Conservation (phyloP, 371 early-diverging fungal species). For the Actinomortierella wolfii region DNA sequence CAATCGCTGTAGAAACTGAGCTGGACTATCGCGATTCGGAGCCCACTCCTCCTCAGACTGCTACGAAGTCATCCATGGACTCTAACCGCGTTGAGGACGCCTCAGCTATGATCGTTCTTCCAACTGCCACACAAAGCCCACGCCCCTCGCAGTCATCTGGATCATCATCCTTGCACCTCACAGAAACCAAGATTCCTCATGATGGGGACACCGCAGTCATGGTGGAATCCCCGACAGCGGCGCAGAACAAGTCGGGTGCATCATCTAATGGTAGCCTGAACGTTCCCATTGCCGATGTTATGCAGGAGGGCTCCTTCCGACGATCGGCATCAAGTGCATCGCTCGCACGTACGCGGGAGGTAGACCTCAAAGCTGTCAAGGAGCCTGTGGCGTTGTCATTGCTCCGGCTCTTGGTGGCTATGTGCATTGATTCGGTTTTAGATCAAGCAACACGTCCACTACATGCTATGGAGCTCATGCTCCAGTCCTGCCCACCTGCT, state of each 20-base stretch:
- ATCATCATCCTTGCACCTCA: conserved; percentile 20
- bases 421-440: conserved; percentile 61
- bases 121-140: not conserved
- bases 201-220: conserved; percentile 13
- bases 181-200: conserved; percentile 11
- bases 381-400: conserved; percentile 48
- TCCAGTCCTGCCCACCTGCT: conserved; percentile 48
- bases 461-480: conserved; percentile 49
- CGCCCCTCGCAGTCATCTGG: conserved; percentile 37
- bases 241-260: conserved; percentile 4
- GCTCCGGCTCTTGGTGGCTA: conserved; percentile 58
- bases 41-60: conserved; percentile 12
- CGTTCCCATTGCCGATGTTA: conserved; percentile 7
- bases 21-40: conserved; percentile 51
- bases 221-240: conserved; percentile 15
- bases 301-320: conserved; percentile 39
- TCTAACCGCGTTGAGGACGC: not conserved
- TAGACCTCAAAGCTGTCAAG: conserved; percentile 41
- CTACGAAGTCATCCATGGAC: not conserved
- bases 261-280: not conserved
- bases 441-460: conserved; percentile 53
- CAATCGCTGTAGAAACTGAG: conserved; percentile 53
- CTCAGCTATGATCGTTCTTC: not conserved
- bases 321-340: conserved; percentile 26
- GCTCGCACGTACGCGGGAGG: conserved; percentile 32